phyloP scores from a whole-genome alignment of 1,284 basidiomycete species.

The Pseudomicrostroma phylloplanum region DNA sequence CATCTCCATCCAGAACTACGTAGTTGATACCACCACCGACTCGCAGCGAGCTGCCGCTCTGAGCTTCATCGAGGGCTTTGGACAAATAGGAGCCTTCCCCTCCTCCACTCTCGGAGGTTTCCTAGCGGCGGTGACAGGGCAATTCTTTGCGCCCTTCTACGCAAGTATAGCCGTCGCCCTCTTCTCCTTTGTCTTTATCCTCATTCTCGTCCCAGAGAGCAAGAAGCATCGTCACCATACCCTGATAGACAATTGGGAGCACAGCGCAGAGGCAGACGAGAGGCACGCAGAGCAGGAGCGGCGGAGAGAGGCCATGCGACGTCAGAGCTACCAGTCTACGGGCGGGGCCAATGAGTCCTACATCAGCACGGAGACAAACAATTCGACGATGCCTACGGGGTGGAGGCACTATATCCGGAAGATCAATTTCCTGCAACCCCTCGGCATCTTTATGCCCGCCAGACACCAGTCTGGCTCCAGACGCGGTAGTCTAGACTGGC shows the following conservation, averaged over 20 bases:
- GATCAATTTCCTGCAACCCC: conserved; percentile 34
- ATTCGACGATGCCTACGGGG: not conserved
- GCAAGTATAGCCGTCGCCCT: conserved; percentile 30
- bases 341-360: not conserved
- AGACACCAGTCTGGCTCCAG: not conserved
- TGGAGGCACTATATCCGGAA: conserved; percentile 23
- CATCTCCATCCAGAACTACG: conserved; percentile 42
- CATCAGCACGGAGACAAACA: conserved; percentile 2
- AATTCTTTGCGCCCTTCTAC: conserved; percentile 44
- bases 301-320: not conserved
- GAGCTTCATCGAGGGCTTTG: conserved; percentile 43
- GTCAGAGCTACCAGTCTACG: conserved; percentile 4
- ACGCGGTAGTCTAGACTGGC: conserved; percentile 21
- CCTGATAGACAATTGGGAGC: conserved; percentile 30
- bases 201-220: conserved; percentile 37
- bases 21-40: conserved; percentile 41
- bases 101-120: conserved; percentile 34
- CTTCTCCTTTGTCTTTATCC: conserved; percentile 27
- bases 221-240: conserved; percentile 26
- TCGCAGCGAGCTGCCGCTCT: conserved; percentile 31
- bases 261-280: conserved; percentile 13
- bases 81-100: conserved; percentile 41
- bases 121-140: conserved; percentile 32
- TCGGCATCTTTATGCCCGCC: conserved; percentile 30
- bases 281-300: conserved; percentile 1